These are phyloP conservation scores for Dryas drummondii DNA, from an alignment of 306 rosid species.

Conservation along the genomic window DNA sequence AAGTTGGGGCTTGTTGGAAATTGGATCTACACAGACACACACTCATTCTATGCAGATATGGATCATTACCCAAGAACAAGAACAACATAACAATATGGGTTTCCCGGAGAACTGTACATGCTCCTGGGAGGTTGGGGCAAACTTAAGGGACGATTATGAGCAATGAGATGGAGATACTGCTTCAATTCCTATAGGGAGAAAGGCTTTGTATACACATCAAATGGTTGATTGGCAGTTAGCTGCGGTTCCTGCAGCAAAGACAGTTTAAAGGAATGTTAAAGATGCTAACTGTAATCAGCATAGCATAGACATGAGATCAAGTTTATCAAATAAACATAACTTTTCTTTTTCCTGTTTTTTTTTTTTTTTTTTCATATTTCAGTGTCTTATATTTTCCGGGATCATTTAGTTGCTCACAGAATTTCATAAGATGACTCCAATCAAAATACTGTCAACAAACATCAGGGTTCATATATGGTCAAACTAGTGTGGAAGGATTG, in stretches of 20 bases:
- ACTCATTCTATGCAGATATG: background rate
- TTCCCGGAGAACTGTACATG: constrained; percentile 6
- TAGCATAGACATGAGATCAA: background rate
- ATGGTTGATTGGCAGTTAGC: constrained; percentile 33
- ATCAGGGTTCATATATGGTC: background rate
- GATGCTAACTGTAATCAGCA: background rate
- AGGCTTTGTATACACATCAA: constrained; percentile 40
- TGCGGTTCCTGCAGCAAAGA: constrained; percentile 40
- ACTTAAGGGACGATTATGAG: background rate
- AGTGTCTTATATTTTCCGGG: background rate
- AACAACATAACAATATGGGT: background rate
- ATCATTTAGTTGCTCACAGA: background rate
- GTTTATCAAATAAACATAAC: background rate
- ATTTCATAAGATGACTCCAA: background rate
- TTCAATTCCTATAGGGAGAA: constrained; percentile 25
- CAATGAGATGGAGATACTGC: background rate
- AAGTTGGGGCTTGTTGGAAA: background rate
- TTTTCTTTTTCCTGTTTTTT: too few species aligned
- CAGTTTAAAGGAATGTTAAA: background rate
- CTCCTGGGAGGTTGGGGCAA: background rate
- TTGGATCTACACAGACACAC: background rate
- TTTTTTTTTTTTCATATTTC: too few species aligned
- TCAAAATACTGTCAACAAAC: background rate
- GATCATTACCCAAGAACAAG: background rate
- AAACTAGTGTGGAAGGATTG: background rate